phyloP scores from a whole-genome alignment of 2,329 filamentous ascomycete genomes.

The Curvularia verruculosa region DNA sequence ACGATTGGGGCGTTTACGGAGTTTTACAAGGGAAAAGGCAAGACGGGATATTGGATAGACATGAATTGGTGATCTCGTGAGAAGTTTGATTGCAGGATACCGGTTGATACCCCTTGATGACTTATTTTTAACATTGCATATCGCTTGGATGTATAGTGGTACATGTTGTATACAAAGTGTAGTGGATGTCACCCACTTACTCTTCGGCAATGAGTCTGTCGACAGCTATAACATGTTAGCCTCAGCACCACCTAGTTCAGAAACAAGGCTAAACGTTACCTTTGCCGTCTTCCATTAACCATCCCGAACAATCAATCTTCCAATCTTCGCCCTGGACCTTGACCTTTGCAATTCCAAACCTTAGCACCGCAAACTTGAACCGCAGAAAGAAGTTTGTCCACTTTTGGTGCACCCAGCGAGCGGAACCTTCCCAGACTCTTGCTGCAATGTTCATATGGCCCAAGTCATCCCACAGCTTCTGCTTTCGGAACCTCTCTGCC shows the following conservation, averaged over 20 bases:
- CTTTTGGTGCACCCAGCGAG: conserved; percentile 44
- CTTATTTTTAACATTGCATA: conserved; percentile 1
- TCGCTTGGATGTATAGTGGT: neutral
- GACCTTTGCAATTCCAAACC: conserved; percentile 41
- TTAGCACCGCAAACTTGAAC: conserved; percentile 45
- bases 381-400: conserved; percentile 46
- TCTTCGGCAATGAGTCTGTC: conserved; percentile 42
- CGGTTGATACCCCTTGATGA: neutral
- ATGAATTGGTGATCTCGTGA: neutral
- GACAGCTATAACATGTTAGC: conserved; percentile 33
- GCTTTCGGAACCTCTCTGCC: conserved; percentile 36
- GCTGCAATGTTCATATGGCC: conserved; percentile 30
- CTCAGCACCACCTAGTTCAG: too few relatives aligned
- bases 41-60: conserved; percentile 20
- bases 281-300: conserved; percentile 42
- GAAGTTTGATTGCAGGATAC: neutral
- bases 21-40: conserved; percentile 25
- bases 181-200: conserved; percentile 8
- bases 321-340: conserved; percentile 42
- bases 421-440: conserved; percentile 36
- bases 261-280: conserved; percentile 25
- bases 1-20: conserved; percentile 18
- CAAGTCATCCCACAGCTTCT: conserved; percentile 37
- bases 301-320: conserved; percentile 47
- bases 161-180: neutral